Evolutionary conservation across 768 basidiomycete genomes (phyloP).

Genomic region (Gyrodon lividus): DNA sequence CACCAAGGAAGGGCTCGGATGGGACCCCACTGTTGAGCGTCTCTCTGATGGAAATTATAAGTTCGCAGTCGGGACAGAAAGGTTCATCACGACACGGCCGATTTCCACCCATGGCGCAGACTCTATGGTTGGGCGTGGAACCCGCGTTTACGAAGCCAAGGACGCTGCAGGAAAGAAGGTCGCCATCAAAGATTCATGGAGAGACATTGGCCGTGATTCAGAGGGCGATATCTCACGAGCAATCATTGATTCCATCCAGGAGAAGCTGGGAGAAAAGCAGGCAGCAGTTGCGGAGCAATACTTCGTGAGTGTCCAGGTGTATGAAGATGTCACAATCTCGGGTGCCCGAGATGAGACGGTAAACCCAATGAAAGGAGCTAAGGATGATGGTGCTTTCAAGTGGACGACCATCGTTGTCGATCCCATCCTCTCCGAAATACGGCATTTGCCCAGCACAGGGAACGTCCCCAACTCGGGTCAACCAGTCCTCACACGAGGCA

Average conservation of each 20-base stretch:
- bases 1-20: slow-evolving; percentile 3
- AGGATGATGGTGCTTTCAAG: neutral
- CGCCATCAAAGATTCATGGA: slow-evolving; percentile 12
- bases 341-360: neutral
- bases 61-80: neutral
- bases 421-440: neutral
- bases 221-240: slow-evolving; percentile 1
- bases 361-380: neutral
- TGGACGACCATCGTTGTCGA: neutral
- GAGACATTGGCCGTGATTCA: neutral
- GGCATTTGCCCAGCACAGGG: neutral
- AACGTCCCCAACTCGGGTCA: no score
- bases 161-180: neutral
- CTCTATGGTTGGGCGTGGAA: neutral
- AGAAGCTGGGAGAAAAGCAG: neutral
- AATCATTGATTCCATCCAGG: neutral
- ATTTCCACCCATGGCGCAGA: slow-evolving; percentile 5
- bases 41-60: neutral
- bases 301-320: neutral
- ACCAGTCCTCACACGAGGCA: no score
- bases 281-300: neutral
- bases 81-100: neutral
- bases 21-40: slow-evolving; percentile 7
- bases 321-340: neutral
- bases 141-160: slow-evolving; percentile 4